Evolutionary conservation across 116 monocot genomes (phyloP), one percentile per base, ranked within the genome.

Genomic region (Iris pallida): DNA sequence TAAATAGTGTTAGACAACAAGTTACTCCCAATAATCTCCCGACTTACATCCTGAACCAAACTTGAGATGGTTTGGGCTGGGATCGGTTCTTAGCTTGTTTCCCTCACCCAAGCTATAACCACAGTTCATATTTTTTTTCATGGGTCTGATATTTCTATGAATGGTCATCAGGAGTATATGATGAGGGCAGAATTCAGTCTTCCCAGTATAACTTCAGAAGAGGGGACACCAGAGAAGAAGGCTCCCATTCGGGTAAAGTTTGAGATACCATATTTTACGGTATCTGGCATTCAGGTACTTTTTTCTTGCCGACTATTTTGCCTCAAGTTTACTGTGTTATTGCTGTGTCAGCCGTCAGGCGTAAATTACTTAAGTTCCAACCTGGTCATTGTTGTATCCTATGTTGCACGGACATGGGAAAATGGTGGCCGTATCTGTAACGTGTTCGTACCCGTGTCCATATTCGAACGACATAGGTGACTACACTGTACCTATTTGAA

Each of bases 201-300:
- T 68, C 97, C 97, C 16, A 98, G 97, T 72, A 90, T 98, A 74
- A 80, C 81, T 55, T 85, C 90, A 15, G 97, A 98, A 75, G 97
- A 98, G 68, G 77, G 75, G 13, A 69, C 65, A 11, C 97, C 90
- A 12, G 93, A 98, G 81, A 98, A 85, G 55, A 98, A 98, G 64
- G 90, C 97, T 42, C 97, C 97, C 0, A 86, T 98, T n/a, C 90
- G 97, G 45, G 88, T 98, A 55, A 98, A 98, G 66, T 98, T 98
- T 80, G 92, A 98, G 76, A 98, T 98, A 46, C 97, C 97, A 76
- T 98, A 98, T 71, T 98, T 92, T 68, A 98, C 97, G 20, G 90
- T 98, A 9, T 98, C 97, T 61, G 97, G 97, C 46, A 98, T 98
- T 63, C 97, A 98, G 97, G 97, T 98, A 83, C n/a, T 49, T 15